These are phyloP conservation scores for Dactylonectria estremocensis DNA, from an alignment of 2,329 filamentous ascomycete genomes.

Conservation along the genomic window DNA sequence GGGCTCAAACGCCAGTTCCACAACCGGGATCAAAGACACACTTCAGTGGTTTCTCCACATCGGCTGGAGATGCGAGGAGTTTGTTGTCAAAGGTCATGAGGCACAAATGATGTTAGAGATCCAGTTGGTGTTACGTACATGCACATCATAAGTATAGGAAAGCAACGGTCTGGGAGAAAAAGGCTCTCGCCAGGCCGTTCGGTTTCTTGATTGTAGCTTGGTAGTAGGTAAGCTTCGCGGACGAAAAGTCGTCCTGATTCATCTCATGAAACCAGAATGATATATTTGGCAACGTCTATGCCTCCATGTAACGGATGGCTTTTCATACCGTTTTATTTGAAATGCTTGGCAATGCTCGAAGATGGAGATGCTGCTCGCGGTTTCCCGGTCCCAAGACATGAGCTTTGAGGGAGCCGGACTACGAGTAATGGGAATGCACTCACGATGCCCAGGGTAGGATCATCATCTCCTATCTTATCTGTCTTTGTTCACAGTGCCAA, in stretches of 20 bases:
- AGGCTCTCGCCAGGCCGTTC: slow-evolving; percentile 7
- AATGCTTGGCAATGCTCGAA: slow-evolving; percentile 21
- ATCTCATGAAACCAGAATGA: not conserved
- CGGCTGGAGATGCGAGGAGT: slow-evolving; percentile 17
- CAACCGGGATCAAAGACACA: slow-evolving; percentile 18
- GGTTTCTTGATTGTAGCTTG: slow-evolving; percentile 23
- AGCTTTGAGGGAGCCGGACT: not conserved
- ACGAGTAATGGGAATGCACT: not conserved
- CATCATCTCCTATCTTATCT: slow-evolving; percentile 3
- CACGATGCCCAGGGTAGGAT: slow-evolving; percentile 10
- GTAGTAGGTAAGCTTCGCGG: slow-evolving; percentile 9
- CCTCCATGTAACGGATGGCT: no score
- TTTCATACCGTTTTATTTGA: slow-evolving; percentile 17
- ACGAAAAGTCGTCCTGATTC: not conserved
- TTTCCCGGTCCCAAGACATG: not conserved
- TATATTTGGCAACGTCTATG: no score
- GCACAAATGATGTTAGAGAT: slow-evolving; percentile 24
- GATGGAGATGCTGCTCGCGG: slow-evolving; percentile 19
- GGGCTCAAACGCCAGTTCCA: slow-evolving; percentile 15
- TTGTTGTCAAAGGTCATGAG: slow-evolving; percentile 21
- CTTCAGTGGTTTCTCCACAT: slow-evolving; percentile 5
- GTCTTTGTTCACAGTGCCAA: not conserved
- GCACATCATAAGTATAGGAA: not conserved
- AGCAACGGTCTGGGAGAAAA: no score
- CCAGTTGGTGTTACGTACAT: not conserved